Percentiles rank a stretch among this genome's conserved stretches.
Conservation (phyloP, 1,284 basidiomycete genomes). For the Ustilago loliicola region DNA sequence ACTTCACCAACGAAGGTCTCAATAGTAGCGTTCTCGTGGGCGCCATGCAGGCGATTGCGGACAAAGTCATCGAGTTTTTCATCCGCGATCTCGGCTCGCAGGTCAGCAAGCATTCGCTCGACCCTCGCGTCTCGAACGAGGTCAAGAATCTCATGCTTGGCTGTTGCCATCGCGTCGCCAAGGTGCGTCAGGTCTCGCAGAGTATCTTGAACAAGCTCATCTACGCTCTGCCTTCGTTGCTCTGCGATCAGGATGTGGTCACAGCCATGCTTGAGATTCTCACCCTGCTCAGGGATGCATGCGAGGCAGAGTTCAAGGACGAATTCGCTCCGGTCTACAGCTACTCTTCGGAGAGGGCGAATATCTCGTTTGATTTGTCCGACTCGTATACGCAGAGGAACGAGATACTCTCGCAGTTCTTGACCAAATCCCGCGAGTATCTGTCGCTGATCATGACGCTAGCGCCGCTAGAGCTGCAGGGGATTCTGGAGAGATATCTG, state of each 20-base stretch:
- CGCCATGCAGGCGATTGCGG: slow-evolving; percentile 87
- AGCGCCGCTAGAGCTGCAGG: slow-evolving; percentile 91
- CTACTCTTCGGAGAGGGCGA: slow-evolving; percentile 82
- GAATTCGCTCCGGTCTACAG: slow-evolving; percentile 93
- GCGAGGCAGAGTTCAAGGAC: slow-evolving; percentile 90
- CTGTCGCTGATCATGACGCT: slow-evolving; percentile 85
- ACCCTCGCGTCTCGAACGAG: slow-evolving; percentile 80
- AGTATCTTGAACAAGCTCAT: slow-evolving; percentile 87
- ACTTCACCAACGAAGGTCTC: slow-evolving; percentile 89
- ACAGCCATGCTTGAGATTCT: slow-evolving; percentile 84
- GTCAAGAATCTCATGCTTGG: slow-evolving; percentile 82
- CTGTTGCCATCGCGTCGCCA: slow-evolving; percentile 85
- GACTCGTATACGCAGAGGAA: slow-evolving; percentile 90
- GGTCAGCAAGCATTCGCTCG: slow-evolving; percentile 84
- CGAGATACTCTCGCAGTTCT: slow-evolving; percentile 82
- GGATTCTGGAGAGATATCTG: slow-evolving; percentile 81
- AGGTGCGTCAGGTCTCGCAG: slow-evolving; percentile 84
- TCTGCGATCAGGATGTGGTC: slow-evolving; percentile 90
- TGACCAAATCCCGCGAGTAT: slow-evolving; percentile 83
- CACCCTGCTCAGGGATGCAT: slow-evolving; percentile 86
- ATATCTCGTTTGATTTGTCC: slow-evolving; percentile 83
- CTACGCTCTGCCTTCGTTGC: slow-evolving; percentile 91
- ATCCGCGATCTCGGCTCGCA: slow-evolving; percentile 72
- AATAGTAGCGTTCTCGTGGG: slow-evolving; percentile 78
- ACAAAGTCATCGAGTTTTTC: slow-evolving; percentile 76